Base-by-base conservation (phyloP, 2,329 filamentous ascomycete species). In the Magnaporthales sp. region DNA sequence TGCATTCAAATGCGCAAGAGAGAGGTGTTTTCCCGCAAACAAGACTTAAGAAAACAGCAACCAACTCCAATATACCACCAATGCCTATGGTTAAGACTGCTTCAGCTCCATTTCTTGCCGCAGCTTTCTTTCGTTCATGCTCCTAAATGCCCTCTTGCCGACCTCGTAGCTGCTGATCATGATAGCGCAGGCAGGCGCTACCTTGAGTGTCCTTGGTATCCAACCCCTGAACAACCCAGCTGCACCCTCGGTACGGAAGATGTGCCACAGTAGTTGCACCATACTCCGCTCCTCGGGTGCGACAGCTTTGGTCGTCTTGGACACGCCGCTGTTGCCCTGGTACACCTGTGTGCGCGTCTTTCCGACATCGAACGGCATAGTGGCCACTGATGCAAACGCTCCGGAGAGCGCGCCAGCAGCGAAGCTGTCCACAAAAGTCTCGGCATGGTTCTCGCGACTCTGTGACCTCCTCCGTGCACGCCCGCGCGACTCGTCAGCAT, bases 101-200 rank as follows among this genome's bases (percentile, higher is more conserved):
- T 60, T 60, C 13, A 60, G 24, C 24, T 60, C 56, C 56, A 60
- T 60, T 15, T 74, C 68, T 63, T 73, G 75, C 67, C 67, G 71
- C 56, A 72, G 69, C 31, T 77, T 74, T 46, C 75, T 79, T 73
- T 86, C 82, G 68, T 98, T 97, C 64, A 92, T 86, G 11, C 86
- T 84, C 66, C 87, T 84, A 38, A 96, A 96, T 75, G 91, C 89
- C 76, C 91, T 89, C 83, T 99, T 99, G 64, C 95, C 93, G 51
- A 98, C 86, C 77, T 99, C 95, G 77, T 98, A 99, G 75, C 90
- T 97, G 75, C 92, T 96, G 75, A 99, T 98, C 95, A 99, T 99
- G 75, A 99, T 98, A 30, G 95, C 95, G 78, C 95, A 99, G 0
- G 94, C 92, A 1, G 95, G 95, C 1, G 95, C 94, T 5, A 99